Percentiles rank a stretch among this genome's conserved stretches.
phyloP scores from a whole-genome alignment of 2,329 filamentous ascomycete genomes.

The Metarhizium brunneum region DNA sequence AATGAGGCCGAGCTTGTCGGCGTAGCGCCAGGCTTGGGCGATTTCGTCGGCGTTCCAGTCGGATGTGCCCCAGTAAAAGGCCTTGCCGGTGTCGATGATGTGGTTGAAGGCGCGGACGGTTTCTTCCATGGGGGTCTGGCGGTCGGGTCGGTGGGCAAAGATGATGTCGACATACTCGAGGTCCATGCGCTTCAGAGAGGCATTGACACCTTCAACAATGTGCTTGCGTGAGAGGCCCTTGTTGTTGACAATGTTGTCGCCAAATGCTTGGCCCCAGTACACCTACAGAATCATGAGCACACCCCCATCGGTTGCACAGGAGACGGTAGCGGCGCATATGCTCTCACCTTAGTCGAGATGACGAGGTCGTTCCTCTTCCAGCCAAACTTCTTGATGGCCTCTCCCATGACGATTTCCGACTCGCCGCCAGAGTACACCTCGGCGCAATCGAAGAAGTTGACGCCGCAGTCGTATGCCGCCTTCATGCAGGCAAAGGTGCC shows the following conservation, averaged over 20 bases:
- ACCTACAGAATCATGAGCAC: slow-evolving; percentile 31
- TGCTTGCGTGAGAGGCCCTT: slow-evolving; percentile 60
- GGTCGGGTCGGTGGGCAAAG: slow-evolving; percentile 60
- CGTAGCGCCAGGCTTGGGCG: slow-evolving; percentile 49
- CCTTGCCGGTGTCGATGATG: slow-evolving; percentile 57
- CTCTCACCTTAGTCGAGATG: slow-evolving; percentile 46
- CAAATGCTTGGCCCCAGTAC: slow-evolving; percentile 54
- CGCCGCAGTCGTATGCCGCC: slow-evolving; percentile 47
- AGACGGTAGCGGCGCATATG: background rate
- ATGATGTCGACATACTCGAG: slow-evolving; percentile 58
- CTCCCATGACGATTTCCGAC: slow-evolving; percentile 54
- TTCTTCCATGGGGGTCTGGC: slow-evolving; percentile 61
- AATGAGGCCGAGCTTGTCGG: slow-evolving; percentile 51
- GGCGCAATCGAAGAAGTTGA: slow-evolving; percentile 56
- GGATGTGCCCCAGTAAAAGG: slow-evolving; percentile 63
- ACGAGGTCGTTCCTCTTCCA: slow-evolving; percentile 55
- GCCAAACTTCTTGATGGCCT: slow-evolving; percentile 48
- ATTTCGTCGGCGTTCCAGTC: slow-evolving; percentile 61
- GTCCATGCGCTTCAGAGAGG: slow-evolving; percentile 46
- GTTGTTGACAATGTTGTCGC: slow-evolving; percentile 56
- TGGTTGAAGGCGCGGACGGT: slow-evolving; percentile 63
- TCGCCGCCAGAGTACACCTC: slow-evolving; percentile 50
- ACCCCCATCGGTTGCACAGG: no score
- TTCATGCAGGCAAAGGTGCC: slow-evolving; percentile 50
- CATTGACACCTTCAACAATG: slow-evolving; percentile 55